Evolutionary conservation across 805 yeast species (phyloP), one percentile per base, ranked within the genome.

Genomic region (Soucietia sequanensis): DNA sequence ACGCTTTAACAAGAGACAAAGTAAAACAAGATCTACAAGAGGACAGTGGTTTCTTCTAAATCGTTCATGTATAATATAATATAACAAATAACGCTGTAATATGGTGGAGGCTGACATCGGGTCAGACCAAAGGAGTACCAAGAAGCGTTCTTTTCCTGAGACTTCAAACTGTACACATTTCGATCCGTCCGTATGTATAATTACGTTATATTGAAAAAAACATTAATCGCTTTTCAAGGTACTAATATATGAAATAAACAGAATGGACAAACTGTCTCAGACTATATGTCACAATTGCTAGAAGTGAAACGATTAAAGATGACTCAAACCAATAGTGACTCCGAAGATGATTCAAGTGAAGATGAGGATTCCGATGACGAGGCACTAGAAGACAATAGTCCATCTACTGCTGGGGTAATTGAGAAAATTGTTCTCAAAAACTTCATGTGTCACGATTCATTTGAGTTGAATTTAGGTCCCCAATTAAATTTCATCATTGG

Each of bases 391-490:
- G 49, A 46, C 30, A 33, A 33, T 29, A 27, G 39, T 6, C 56
- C 56, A 1, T 58, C 78, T 0, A 50, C 53, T 19, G 78, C 93
- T 1, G 97, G 96, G 8, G 78, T 78, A 27, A 81, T 90, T 27
- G 75, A 76, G 46, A 68, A 68, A 27, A 72, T 90, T 3, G 70
- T 70, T 16, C 62, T 90, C 27, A 71, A 74, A 40, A 87, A 88
- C 62, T 88, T 88, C 56, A 88, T 88, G 96, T 88, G 95, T 45
- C 99, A 93, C 54, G 82, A 78, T 30, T 77, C 85, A 36, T 86
- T 93, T 50, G 80, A 78, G 37, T 61, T 93, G 6, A 75, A 72
- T 3, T 70, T 90, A 21, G 93, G 93, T 2, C 89, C 91, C 0
- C 77, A 81, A 35, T 70, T 90, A 46, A 90, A 90, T 56, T 84